Evolutionary conservation across 768 basidiomycete species (phyloP).

Genomic region (Lentinula sp.): DNA sequence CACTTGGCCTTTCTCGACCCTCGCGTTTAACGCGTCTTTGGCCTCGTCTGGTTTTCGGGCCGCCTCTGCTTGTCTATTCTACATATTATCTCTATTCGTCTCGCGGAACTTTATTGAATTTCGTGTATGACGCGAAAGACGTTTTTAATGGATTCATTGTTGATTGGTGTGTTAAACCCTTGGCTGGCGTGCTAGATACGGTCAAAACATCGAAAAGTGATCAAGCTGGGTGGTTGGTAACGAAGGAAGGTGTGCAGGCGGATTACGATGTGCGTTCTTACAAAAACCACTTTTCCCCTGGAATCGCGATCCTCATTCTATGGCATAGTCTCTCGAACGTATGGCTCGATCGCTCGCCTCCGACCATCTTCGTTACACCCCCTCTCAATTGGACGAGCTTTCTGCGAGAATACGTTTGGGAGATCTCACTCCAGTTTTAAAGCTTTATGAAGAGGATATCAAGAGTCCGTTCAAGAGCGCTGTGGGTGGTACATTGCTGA

Average conservation of each 20-base stretch:
- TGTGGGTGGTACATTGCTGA: slow-evolving; percentile 70
- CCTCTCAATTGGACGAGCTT: slow-evolving; percentile 59
- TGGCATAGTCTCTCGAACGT: slow-evolving; percentile 73
- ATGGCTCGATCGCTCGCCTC: slow-evolving; percentile 85
- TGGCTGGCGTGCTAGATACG: slow-evolving; percentile 77
- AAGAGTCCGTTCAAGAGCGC: slow-evolving; percentile 80
- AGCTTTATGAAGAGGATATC: slow-evolving; percentile 90
- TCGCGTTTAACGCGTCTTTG: slow-evolving; percentile 64
- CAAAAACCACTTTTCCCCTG: neutral
- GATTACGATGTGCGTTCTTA: slow-evolving; percentile 65
- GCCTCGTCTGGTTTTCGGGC: slow-evolving; percentile 76
- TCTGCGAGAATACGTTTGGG: slow-evolving; percentile 65
- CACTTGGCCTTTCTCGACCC: slow-evolving; percentile 50
- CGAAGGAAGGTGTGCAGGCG: slow-evolving; percentile 74
- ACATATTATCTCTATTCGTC: slow-evolving; percentile 50
- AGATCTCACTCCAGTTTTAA: slow-evolving; percentile 80
- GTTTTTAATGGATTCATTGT: slow-evolving; percentile 69
- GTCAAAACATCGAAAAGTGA: slow-evolving; percentile 54
- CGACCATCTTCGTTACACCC: slow-evolving; percentile 67
- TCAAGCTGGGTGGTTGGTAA: slow-evolving; percentile 72
- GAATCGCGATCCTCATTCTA: neutral
- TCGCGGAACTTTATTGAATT: slow-evolving; percentile 47
- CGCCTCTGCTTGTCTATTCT: slow-evolving; percentile 55
- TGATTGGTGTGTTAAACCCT: slow-evolving; percentile 83
- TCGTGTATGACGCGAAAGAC: slow-evolving; percentile 54